Evolutionary conservation across 257 asterid genomes (phyloP).

Genomic region (Gentiana dahurica): DNA sequence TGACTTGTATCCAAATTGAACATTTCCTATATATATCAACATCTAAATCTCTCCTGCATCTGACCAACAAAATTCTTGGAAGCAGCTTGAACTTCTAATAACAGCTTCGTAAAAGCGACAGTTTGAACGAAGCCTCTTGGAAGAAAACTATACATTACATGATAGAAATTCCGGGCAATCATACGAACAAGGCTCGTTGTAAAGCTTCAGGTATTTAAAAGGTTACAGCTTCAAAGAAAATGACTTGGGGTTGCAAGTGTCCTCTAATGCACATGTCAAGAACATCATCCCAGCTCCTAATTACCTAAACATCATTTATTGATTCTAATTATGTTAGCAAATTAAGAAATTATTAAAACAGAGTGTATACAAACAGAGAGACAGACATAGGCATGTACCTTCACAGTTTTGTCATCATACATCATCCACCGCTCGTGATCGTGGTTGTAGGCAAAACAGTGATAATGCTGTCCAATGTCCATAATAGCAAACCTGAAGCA

Average conservation of each 20-base stretch:
- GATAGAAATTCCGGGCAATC: conserved; percentile 12
- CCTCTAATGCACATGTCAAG: conserved; percentile 77
- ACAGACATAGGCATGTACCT: conserved; percentile 35
- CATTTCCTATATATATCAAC: too few relatives aligned
- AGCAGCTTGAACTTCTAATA: conserved; percentile 21
- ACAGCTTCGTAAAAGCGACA: conserved; percentile 10
- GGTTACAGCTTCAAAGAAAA: conserved; percentile 73
- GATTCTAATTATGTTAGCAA: not conserved
- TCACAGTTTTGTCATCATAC: conserved; percentile 92
- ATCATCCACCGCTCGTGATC: conserved; percentile 76
- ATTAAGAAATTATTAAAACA: not conserved
- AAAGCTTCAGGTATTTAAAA: conserved; percentile 20
- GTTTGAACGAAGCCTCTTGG: not conserved
- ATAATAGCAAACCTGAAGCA: conserved; percentile 46
- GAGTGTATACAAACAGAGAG: not conserved
- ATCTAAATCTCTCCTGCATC: too few relatives aligned
- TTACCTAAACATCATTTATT: conserved; percentile 30
- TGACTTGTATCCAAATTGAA: too few relatives aligned
- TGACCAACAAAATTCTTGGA: not conserved
- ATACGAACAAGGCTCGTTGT: conserved; percentile 9
- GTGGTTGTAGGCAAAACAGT: conserved; percentile 76
- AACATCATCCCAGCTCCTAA: conserved; percentile 86
- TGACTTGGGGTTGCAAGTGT: conserved; percentile 93
- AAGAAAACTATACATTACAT: conserved; percentile 12
- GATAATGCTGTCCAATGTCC: conserved; percentile 71